Conservation (phyloP, 257 asterid genomes). For the Solanum clarkiae region DNA sequence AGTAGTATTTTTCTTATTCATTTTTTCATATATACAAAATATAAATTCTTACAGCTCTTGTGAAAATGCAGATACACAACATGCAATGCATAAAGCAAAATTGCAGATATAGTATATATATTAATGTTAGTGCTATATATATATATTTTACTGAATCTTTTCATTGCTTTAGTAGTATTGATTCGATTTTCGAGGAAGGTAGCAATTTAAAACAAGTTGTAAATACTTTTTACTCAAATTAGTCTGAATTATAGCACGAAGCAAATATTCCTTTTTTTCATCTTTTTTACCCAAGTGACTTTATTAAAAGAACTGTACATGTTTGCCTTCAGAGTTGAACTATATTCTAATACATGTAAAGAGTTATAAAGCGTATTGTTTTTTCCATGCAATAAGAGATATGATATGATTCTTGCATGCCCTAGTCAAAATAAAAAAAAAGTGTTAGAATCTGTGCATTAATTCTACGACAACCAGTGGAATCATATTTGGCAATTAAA, state of each 20-base stretch:
- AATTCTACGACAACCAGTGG: not conserved
- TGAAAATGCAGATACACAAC: not conserved
- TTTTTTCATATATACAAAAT: too few relatives aligned
- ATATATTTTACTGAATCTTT: not conserved
- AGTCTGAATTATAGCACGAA: not conserved
- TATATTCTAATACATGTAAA: not conserved
- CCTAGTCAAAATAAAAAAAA: not conserved
- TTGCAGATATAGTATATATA: not conserved
- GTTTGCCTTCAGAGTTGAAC: not conserved
- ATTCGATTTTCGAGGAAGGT: not conserved
- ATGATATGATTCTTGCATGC: not conserved
- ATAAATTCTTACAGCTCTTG: too few relatives aligned
- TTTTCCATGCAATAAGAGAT: not conserved
- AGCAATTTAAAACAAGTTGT: not conserved
- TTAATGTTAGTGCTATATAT: not conserved
- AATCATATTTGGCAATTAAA: not conserved
- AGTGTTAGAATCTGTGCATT: not conserved
- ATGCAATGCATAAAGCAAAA: not conserved
- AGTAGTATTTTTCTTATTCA: not conserved
- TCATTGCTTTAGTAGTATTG: not conserved
- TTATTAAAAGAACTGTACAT: not conserved
- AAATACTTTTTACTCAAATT: not conserved
- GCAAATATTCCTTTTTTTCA: not conserved
- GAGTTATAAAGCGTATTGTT: not conserved
- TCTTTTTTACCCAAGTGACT: not conserved